Percentiles rank a stretch among this genome's conserved stretches.
Conservation (phyloP, 495 filamentous ascomycete species). For the Amniculicola lignicola region DNA sequence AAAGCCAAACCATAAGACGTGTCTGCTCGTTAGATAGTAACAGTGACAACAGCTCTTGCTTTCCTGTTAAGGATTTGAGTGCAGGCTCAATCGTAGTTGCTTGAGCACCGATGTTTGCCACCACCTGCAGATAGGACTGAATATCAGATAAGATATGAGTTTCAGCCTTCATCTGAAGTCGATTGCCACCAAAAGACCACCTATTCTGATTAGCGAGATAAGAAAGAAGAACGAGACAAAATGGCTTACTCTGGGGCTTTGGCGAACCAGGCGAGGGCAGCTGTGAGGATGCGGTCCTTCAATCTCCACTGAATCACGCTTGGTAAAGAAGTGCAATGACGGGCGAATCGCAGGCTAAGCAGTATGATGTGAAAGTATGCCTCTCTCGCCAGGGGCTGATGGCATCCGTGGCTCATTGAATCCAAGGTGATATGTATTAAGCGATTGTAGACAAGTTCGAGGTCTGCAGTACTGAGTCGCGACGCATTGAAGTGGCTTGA, state of each 20-base stretch:
- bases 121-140: slow-evolving; percentile 54
- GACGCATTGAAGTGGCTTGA: slow-evolving; percentile 92
- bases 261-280: slow-evolving; percentile 83
- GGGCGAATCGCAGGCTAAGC: slow-evolving; percentile 73
- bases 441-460: slow-evolving; percentile 74
- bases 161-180: slow-evolving; percentile 89
- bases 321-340: slow-evolving; percentile 61
- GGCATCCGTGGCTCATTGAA: slow-evolving; percentile 62
- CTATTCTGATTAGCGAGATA: slow-evolving; percentile 34
- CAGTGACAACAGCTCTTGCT: slow-evolving; percentile 73
- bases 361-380: slow-evolving; percentile 83
- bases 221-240: neutral
- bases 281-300: slow-evolving; percentile 84
- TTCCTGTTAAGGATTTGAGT: slow-evolving; percentile 65
- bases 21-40: slow-evolving; percentile 82
- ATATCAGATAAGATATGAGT: slow-evolving; percentile 78
- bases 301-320: slow-evolving; percentile 64
- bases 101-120: slow-evolving; percentile 55
- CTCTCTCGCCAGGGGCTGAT: slow-evolving; percentile 85
- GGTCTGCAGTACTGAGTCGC: slow-evolving; percentile 72
- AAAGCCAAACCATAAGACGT: slow-evolving; percentile 84
- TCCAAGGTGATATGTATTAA: slow-evolving; percentile 72
- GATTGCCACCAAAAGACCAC: slow-evolving; percentile 95
- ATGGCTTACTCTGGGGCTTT: slow-evolving; percentile 60
- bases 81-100: slow-evolving; percentile 51